A percentile compares a stretch with the other conserved stretches of the same genome.
These are phyloP conservation scores for Amanita pallidorosea DNA, from an alignment of 768 basidiomycete genomes.

Conservation along the genomic window DNA sequence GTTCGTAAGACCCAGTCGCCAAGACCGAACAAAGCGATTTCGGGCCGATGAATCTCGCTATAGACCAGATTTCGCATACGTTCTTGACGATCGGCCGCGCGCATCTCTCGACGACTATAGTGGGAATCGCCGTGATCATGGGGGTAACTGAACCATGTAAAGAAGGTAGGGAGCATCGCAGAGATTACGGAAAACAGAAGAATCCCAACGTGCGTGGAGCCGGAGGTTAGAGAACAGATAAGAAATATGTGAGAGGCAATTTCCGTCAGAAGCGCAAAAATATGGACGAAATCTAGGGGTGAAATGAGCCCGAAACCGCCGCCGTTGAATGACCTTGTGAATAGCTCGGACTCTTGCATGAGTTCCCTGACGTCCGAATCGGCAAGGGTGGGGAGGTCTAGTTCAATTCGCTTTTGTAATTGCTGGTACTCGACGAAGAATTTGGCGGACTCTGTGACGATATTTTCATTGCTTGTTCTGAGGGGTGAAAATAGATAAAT, in stretches of 20 bases:
- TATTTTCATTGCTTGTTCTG: constrained; percentile 59
- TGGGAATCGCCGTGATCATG: constrained; percentile 30
- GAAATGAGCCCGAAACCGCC: constrained; percentile 72
- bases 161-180: constrained; percentile 45
- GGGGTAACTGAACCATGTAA: constrained; percentile 38
- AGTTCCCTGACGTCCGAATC: constrained; percentile 68
- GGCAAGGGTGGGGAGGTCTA: constrained; percentile 71
- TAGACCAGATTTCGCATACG: constrained; percentile 66
- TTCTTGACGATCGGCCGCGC: constrained; percentile 61
- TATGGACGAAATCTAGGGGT: constrained; percentile 68
- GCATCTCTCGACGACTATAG: constrained; percentile 46
- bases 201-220: constrained; percentile 42
- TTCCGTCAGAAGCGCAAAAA: constrained; percentile 63
- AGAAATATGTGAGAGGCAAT: constrained; percentile 62
- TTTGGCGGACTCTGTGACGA: constrained; percentile 64
- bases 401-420: constrained; percentile 62
- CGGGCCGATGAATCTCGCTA: constrained; percentile 67
- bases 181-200: constrained; percentile 54
- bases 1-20: constrained; percentile 76
- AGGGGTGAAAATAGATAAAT: constrained; percentile 2
- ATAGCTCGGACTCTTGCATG: constrained; percentile 79
- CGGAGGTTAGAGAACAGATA: constrained; percentile 51
- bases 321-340: constrained; percentile 72
- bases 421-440: constrained; percentile 73
- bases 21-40: constrained; percentile 74